Base-by-base conservation (phyloP, 345 rosid species). In the Pistacia vera region DNA sequence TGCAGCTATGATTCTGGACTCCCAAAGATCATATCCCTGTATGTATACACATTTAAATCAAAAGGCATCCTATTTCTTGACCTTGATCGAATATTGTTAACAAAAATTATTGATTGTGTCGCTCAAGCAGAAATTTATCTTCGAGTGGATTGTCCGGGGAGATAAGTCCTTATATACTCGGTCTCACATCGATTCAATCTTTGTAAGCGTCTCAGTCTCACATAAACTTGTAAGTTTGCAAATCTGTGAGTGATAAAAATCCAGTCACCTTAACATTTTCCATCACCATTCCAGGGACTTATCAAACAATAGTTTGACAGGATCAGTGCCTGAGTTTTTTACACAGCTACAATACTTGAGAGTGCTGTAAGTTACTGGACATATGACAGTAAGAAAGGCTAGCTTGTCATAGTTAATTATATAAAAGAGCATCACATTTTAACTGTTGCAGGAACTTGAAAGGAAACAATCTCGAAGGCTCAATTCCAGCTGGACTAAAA, bases 261-360 rank as follows among this genome's bases (percentile, higher is more conserved):
- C 35, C 30, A 4, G 22, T 33, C 7, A 22, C 44, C 25, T 28
- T 2, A 5, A 66, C 11, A 69, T 41, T 36, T 7, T 41, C 1
- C 1, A 17, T 77, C 38, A 20, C n/a, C 6, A 14, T 63, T 17
- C 4, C 62, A 89, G 90, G 77, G 90, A 89, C 74, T 80, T 87
- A 58, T 88, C 89, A 11, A 81, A 83, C 71, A 86, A 88, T 63
- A 86, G 48, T 60, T 82, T 90, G 78, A 78, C 71, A 0, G 91
- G 91, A 18, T 49, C 54, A 35, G 75, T 88, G 59, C 92, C 92
- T 0, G 70, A 72, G 3, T 88, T 88, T 79, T 81, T 89, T 3
- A 58, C 80, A 8, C 16, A 4, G 60, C 71, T 89, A 71, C 68
- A 76, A 75, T 80, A 74, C 51, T 78, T 89, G 70, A 76, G 49